Percentiles rank a stretch among this genome's conserved stretches.
Evolutionary conservation across 768 basidiomycete species (phyloP).

Genomic region (Termitomyces sp.): DNA sequence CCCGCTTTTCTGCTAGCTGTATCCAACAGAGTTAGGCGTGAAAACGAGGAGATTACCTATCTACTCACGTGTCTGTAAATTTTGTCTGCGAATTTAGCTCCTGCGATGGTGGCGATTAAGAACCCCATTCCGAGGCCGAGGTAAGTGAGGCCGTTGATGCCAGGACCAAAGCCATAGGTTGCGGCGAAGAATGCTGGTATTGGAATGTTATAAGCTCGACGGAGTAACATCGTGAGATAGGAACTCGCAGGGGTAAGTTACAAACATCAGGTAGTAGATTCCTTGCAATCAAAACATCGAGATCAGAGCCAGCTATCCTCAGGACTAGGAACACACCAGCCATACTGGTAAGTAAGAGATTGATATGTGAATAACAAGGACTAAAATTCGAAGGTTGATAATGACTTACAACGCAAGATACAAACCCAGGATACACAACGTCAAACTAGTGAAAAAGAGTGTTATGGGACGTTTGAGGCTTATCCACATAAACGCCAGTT

Average conservation of each 20-base stretch:
- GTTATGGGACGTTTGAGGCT: slow-evolving; percentile 59
- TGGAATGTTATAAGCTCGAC: neutral
- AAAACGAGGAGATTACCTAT: neutral
- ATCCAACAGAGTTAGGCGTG: neutral
- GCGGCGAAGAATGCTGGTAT: slow-evolving; percentile 40
- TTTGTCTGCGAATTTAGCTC: slow-evolving; percentile 43
- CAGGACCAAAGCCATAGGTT: slow-evolving; percentile 49
- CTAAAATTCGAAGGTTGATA: neutral
- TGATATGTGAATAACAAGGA: neutral
- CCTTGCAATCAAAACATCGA: slow-evolving; percentile 20
- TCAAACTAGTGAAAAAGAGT: slow-evolving; percentile 55
- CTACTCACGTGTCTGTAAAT: slow-evolving; percentile 43
- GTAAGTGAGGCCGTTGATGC: slow-evolving; percentile 49
- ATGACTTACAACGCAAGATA: slow-evolving; percentile 66
- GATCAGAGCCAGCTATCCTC: neutral
- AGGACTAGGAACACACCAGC: slow-evolving; percentile 36
- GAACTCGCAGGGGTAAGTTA: slow-evolving; percentile 59
- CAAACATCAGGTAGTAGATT: slow-evolving; percentile 70
- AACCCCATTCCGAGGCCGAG: slow-evolving; percentile 58
- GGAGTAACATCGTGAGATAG: too few relatives aligned
- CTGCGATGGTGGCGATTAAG: slow-evolving; percentile 39
- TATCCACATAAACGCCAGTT: slow-evolving; percentile 41
- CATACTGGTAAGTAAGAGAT: slow-evolving; percentile 28
- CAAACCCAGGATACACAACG: slow-evolving; percentile 67
- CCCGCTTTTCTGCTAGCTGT: slow-evolving; percentile 48